phyloP scores from a whole-genome alignment of 1,139 yeast genomes.

The Zygosaccharomyces sapae region DNA sequence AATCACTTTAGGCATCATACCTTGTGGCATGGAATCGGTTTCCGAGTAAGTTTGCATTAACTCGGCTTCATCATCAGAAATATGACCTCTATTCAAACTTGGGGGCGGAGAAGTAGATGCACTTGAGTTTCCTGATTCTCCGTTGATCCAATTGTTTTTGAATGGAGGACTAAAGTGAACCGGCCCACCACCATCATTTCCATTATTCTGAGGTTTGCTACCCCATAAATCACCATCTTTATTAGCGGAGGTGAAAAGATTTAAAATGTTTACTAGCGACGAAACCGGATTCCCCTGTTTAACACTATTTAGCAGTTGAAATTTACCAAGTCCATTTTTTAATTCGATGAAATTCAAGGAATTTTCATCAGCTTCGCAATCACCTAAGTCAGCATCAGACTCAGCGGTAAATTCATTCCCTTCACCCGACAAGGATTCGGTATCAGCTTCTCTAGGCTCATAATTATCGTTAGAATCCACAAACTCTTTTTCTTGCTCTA shows the following conservation, averaged over 20 bases:
- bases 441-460: constrained; percentile 1
- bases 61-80: constrained; percentile 1
- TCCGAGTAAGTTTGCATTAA: constrained; percentile 8
- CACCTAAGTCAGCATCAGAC: constrained; percentile 7
- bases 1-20: constrained; percentile 35
- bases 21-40: constrained; percentile 8
- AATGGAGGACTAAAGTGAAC: constrained; percentile 1
- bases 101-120: constrained; percentile 1
- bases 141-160: neutral
- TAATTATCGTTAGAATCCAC: constrained; percentile 9
- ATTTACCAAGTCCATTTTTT: constrained; percentile 44
- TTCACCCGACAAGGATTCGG: constrained; percentile 7
- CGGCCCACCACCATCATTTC: neutral
- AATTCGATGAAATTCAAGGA: constrained; percentile 41
- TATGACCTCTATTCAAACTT: neutral
- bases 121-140: neutral
- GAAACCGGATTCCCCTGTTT: constrained; percentile 83
- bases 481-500: constrained; percentile 31
- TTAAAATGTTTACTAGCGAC: constrained; percentile 73
- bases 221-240: constrained; percentile 7
- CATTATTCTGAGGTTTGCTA: neutral
- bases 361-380: constrained; percentile 7
- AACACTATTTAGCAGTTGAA: constrained; percentile 77
- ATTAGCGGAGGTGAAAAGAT: constrained; percentile 48
- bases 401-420: constrained; percentile 10